Base-by-base conservation (phyloP, 2,329 filamentous ascomycete species). In the Penicillium sp. region DNA sequence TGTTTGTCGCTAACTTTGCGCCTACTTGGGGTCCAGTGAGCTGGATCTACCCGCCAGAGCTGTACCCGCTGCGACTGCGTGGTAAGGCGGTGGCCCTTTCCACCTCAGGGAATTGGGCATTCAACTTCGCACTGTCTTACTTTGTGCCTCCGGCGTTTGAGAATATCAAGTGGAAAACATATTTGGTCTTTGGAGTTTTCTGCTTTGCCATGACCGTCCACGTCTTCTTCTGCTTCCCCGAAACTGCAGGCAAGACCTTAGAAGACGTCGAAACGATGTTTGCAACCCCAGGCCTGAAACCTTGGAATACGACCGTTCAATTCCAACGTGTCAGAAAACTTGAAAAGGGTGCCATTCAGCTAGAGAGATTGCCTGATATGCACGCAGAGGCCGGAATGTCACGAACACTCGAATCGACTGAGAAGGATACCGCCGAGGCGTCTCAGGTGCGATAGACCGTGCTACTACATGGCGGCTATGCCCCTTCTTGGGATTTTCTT, bases 261-360 rank as follows among this genome's bases (percentile, higher is more conserved):
- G 86, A 90, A 58, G 84, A 90, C 59, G 82, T 88, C 62, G 84
- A 86, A 50, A 78, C 79, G 10, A 81, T 89, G 48, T 90, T 90
- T 59, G 65, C 59, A 19, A 58, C 63, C 9, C 64, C 64, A 13
- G 48, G 50, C 2, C 29, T 53, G 20, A 42, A n/a, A 11, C 37
- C 49, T 4, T 53, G 50, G 50, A 45, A 46, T 35, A 53, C 49
- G 11, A 41, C 14, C 1, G 49, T 53, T 6, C 39, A 52, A 17
- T 50, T 44, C 26, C 47, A 40, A 0, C 48, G 52, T 8, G 50
- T 53, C 7, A 43, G 49, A 9, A 45, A 37, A 35, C 34, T 53
- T 2, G 50, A 53, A 19, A 36, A 38, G n/a, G 50, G 50, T 10
- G 33, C 20, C 2, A 31, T 48, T 16, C 43, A 41, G 15, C 41